Evolutionary conservation across 495 filamentous ascomycete genomes (phyloP).

Genomic region (Penicillium bovifimosum): DNA sequence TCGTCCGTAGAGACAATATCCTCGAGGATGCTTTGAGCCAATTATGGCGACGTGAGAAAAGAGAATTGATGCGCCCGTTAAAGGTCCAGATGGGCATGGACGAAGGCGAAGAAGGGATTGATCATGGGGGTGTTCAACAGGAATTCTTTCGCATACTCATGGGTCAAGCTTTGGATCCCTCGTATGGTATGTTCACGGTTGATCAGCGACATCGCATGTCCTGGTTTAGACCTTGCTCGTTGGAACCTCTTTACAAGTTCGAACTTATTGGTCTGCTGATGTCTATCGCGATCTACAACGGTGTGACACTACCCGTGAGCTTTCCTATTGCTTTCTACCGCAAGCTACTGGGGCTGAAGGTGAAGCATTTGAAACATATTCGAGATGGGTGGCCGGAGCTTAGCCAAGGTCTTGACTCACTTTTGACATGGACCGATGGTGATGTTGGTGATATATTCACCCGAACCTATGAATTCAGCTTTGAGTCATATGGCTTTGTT

Average conservation of each 20-base stretch:
- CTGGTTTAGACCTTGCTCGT: slow-evolving; percentile 80
- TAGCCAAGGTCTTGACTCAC: slow-evolving; percentile 59
- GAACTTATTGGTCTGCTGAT: slow-evolving; percentile 85
- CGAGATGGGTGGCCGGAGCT: slow-evolving; percentile 84
- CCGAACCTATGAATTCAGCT: slow-evolving; percentile 79
- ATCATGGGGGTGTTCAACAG: slow-evolving; percentile 90
- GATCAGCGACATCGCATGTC: slow-evolving; percentile 68
- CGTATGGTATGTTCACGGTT: slow-evolving; percentile 71
- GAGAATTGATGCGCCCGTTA: slow-evolving; percentile 77
- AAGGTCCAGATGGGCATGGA: slow-evolving; percentile 81
- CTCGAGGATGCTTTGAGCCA: slow-evolving; percentile 79
- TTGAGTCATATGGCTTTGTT: slow-evolving; percentile 58
- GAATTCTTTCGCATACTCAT: slow-evolving; percentile 88
- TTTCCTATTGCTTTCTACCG: slow-evolving; percentile 82
- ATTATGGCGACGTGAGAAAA: slow-evolving; percentile 76
- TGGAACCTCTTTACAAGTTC: slow-evolving; percentile 81
- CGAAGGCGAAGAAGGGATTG: slow-evolving; percentile 80
- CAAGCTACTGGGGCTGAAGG: slow-evolving; percentile 60
- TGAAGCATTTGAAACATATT: slow-evolving; percentile 67
- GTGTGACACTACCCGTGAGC: slow-evolving; percentile 79
- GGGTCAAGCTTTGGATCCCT: slow-evolving; percentile 67
- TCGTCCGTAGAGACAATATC: slow-evolving; percentile 64
- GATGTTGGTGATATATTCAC: slow-evolving; percentile 75
- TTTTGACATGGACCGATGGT: slow-evolving; percentile 74
- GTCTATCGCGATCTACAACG: slow-evolving; percentile 90